Base-by-base conservation (phyloP, 768 basidiomycete species). In the Flagelloscypha sp. region DNA sequence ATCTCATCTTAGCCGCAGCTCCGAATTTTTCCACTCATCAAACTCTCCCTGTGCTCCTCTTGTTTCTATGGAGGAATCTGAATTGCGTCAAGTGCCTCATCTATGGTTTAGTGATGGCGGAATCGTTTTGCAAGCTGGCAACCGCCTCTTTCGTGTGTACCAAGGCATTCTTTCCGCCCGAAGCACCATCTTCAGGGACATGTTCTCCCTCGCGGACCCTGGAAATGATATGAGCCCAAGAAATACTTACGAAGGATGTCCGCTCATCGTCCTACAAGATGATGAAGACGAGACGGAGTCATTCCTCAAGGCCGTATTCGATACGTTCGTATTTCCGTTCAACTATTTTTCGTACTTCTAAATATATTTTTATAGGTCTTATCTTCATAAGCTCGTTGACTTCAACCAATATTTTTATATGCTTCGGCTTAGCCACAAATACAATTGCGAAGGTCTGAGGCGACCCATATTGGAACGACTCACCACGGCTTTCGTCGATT, bases 41-140 rank as follows among this genome's bases (percentile, higher is more conserved):
- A n/a, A n/a, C n/a, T n/a, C n/a, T n/a, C n/a, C n/a, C n/a, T n/a
- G n/a, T n/a, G n/a, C n/a, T n/a, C n/a, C n/a, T n/a, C n/a, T n/a
- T n/a, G n/a, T n/a, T n/a, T n/a, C n/a, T n/a, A n/a, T n/a, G n/a
- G n/a, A n/a, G n/a, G n/a, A n/a, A n/a, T n/a, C n/a, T n/a, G n/a
- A n/a, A n/a, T n/a, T n/a, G n/a, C n/a, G n/a, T n/a, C n/a, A n/a
- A n/a, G n/a, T n/a, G n/a, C n/a, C n/a, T n/a, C n/a, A 39, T 6
- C 19, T 41, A n/a, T n/a, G n/a, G n/a, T n/a, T n/a, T n/a, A n/a
- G n/a, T n/a, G 43, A 47, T 24, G 47, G 44, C 15, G 43, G 30
- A 5, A 17, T 46, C 12, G 23, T 46, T 17, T 20, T 43, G 8
- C 7, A 11, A 12, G 31, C 42, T 3, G 36, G 34, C 7, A 28